Percentiles rank a stretch among this genome's conserved stretches.
These are phyloP conservation scores for Clarireedia monteithiana DNA, from an alignment of 2,329 filamentous ascomycete species.

Conservation along the genomic window DNA sequence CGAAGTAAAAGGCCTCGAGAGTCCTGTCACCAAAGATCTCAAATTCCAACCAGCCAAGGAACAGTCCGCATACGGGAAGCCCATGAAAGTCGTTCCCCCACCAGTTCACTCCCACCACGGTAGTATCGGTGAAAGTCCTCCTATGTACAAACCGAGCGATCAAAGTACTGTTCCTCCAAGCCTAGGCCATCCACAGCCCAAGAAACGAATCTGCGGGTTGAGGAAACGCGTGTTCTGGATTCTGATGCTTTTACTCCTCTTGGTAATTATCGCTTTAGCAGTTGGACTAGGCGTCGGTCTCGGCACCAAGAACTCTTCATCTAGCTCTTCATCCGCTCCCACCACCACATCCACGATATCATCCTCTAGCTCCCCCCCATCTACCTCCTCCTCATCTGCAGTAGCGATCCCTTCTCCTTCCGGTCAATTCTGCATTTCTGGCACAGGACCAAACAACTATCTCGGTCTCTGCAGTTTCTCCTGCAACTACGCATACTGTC, in stretches of 20 bases:
- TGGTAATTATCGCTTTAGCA: background rate
- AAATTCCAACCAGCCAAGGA: slow-evolving; percentile 1
- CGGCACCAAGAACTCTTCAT: background rate
- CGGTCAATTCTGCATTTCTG: slow-evolving; percentile 13
- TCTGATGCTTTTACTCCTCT: background rate
- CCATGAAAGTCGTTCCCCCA: background rate
- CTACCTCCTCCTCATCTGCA: background rate
- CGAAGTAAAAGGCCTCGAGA: background rate
- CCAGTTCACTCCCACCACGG: background rate
- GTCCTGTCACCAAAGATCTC: background rate
- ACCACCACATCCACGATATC: background rate
- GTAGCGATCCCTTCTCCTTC: background rate
- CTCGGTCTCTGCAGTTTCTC: slow-evolving; percentile 31
- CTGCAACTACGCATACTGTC: slow-evolving; percentile 23
- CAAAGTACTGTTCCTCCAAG: background rate
- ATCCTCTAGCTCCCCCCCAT: background rate
- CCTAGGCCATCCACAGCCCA: background rate
- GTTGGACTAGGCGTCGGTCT: slow-evolving; percentile 4
- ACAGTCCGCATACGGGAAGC: background rate
- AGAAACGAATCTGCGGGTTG: background rate
- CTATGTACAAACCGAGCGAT: background rate
- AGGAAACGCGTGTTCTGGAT: slow-evolving; percentile 1
- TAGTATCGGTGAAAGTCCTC: background rate
- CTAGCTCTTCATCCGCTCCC: background rate
- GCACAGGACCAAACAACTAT: slow-evolving; percentile 29